Base-by-base conservation (phyloP, 768 basidiomycete species). In the Clavulina sp. region DNA sequence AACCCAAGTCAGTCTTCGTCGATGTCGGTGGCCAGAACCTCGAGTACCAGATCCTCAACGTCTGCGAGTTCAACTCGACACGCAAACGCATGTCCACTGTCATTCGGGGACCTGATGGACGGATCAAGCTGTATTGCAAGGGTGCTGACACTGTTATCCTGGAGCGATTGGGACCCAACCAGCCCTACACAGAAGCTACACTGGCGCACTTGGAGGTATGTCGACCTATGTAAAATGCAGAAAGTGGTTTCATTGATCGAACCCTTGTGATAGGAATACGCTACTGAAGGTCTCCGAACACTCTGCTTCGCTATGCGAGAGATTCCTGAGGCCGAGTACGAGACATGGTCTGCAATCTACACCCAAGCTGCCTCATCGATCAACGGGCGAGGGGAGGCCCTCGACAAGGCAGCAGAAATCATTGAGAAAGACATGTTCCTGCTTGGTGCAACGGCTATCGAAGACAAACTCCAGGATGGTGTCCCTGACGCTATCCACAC, bases 401-500 rank as follows among this genome's bases (percentile, higher is more conserved):
- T 99, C 33, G 95, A 97, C 64, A 75, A 78, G 58, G 93, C 88
- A 0, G 91, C 95, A 1, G 95, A 99, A 62, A 68, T 93, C 46
- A 95, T 99, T 57, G 95, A 99, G 69, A 84, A 84, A 59, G 89
- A 99, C 55, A 71, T 99, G 58, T 81, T 86, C 60, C 62, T 99
- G 18, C 73, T 99, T 18, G 95, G 95, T 2, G 95, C 95, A 24
- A 97, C 95, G 2, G 95, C 95, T 18, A 91, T 99, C 60, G 95
- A 99, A 64, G 95, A 99, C 65, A 97, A 95, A 65, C 69, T 99
- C 13, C 95, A 99, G 63, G 95, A 99, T 49, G 95, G 95, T 36
- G 95, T 99, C 2, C 95, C 95, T 0, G 95, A 99, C 60, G 81
- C 95, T 4, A 99, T 97, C 47, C 92, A 97, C 63, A 96, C 92